Percentiles rank a stretch among this genome's conserved stretches.
Conservation (phyloP, 345 rosid genomes). For the Gossypium sturtianum region DNA sequence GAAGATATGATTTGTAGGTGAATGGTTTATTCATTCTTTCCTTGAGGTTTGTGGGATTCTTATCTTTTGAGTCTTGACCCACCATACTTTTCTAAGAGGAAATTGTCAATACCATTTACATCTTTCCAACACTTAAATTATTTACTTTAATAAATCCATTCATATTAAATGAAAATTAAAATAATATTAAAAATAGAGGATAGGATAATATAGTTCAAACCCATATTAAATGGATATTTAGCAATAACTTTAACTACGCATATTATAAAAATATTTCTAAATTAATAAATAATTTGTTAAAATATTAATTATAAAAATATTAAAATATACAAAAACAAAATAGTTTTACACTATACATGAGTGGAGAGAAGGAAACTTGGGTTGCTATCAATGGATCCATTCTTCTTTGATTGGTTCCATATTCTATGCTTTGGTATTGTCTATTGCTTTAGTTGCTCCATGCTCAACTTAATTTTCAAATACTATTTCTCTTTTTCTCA, state of each 20-base stretch:
- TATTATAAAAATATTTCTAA: too few species aligned
- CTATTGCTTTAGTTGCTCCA: slow-evolving; percentile 22
- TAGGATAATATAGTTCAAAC: too few species aligned
- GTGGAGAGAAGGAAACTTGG: slow-evolving; percentile 28
- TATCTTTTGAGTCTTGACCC: slow-evolving; percentile 17
- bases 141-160: not conserved
- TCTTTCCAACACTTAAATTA: not conserved
- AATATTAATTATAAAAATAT: too few species aligned
- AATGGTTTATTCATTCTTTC: slow-evolving; percentile 17
- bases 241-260: too few species aligned
- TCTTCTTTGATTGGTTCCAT: slow-evolving; percentile 28
- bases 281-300: too few species aligned
- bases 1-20: slow-evolving; percentile 19
- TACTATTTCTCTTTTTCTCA: not conserved
- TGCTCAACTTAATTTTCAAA: slow-evolving; percentile 25
- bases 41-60: slow-evolving; percentile 31
- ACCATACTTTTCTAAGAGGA: not conserved
- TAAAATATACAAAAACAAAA: too few species aligned
- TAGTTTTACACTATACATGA: not conserved
- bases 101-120: not conserved
- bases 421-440: slow-evolving; percentile 22
- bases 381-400: slow-evolving; percentile 45
- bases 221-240: too few species aligned
- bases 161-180: too few species aligned
- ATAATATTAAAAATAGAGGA: too few species aligned